Base-by-base conservation (phyloP, 768 basidiomycete genomes). In the Tulasnella sp. region DNA sequence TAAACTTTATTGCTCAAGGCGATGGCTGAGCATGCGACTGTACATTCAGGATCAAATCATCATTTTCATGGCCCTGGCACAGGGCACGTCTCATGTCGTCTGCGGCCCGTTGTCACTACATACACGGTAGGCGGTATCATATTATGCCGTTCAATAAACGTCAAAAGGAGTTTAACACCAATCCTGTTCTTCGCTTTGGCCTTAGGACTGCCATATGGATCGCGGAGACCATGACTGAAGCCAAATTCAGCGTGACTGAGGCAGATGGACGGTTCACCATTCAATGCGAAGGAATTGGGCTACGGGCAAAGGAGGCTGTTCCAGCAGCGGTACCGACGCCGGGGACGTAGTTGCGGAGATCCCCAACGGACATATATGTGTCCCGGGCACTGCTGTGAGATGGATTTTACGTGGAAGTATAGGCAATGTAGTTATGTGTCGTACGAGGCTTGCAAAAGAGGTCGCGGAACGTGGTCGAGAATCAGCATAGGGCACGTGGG, bases 21-120 rank as follows among this genome's bases (percentile, higher is more conserved):
- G 43, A 27, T 43, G 27, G 50, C 72, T 29, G 34, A 45, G 12
- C 7, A n/a, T 22, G 30, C 27, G 15, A 21, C 21, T 11, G 9
- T 74, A 72, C 72, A 63, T 75, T 17, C 74, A 87, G 74, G 87
- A 90, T 68, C 87, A 89, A 66, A 82, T 88, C 19, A 80, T 88
- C 48, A 78, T 88, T 38, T 82, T 87, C 66, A 79, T 88, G 71
- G 84, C 84, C 8, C 73, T 89, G 17, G 85, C 86, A 8, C 69
- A 81, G 50, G 85, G 85, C 3, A 75, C 64, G 24, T 87, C 84
- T 10, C 73, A 72, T 53, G 72, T 89, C 25, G 74, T 72, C 48
- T 76, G 70, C 24, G 78, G 79, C 1, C 83, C 80, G 3, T 64
- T 88, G 31, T 80, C 76, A 21, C 68, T 85, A 62, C 87, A 89